Conservation (phyloP, 805 yeast genomes). For the Kazachstania taianensis region DNA sequence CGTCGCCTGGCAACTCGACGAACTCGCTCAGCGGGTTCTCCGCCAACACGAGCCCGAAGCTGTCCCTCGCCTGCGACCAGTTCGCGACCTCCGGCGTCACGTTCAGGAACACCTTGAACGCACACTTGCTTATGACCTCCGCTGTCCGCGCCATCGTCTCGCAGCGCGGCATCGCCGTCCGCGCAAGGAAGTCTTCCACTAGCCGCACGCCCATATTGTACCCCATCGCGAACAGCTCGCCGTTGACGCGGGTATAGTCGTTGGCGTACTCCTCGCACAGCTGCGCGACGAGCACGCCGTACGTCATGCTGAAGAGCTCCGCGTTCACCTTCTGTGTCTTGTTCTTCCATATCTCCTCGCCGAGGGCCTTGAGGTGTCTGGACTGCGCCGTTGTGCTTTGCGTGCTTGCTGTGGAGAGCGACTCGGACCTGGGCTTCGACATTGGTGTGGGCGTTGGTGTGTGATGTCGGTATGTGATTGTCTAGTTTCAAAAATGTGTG, state of each 20-base stretch:
- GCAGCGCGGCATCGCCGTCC: conserved; percentile 80
- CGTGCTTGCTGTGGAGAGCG: conserved; percentile 1
- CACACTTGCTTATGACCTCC: conserved; percentile 75
- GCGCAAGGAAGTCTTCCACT: conserved; percentile 87
- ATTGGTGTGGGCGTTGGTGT: too few species aligned
- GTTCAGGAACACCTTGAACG: conserved; percentile 83
- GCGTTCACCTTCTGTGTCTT: conserved; percentile 82
- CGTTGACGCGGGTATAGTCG: conserved; percentile 70
- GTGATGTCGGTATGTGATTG: too few species aligned
- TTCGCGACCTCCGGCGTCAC: conserved; percentile 63
- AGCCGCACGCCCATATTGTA: conserved; percentile 85
- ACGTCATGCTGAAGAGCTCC: conserved; percentile 87
- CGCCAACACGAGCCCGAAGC: conserved; percentile 58
- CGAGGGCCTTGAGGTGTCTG: conserved; percentile 33
- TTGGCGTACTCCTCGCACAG: conserved; percentile 72
- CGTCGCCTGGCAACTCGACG: conserved; percentile 85
- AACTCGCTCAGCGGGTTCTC: conserved; percentile 93
- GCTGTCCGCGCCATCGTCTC: conserved; percentile 72
- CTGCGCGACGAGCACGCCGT: conserved; percentile 89
- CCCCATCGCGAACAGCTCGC: conserved; percentile 86
- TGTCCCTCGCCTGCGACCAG: conserved; percentile 69
- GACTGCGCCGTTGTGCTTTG: conserved; percentile 10
- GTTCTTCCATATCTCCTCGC: conserved; percentile 90
- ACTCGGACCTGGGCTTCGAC: conserved; percentile 11
- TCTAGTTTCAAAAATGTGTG: too few species aligned